Evolutionary conservation across 2,329 filamentous ascomycete genomes (phyloP), one percentile per base, ranked within the genome.

Genomic region (Macrophomina phaseolina): DNA sequence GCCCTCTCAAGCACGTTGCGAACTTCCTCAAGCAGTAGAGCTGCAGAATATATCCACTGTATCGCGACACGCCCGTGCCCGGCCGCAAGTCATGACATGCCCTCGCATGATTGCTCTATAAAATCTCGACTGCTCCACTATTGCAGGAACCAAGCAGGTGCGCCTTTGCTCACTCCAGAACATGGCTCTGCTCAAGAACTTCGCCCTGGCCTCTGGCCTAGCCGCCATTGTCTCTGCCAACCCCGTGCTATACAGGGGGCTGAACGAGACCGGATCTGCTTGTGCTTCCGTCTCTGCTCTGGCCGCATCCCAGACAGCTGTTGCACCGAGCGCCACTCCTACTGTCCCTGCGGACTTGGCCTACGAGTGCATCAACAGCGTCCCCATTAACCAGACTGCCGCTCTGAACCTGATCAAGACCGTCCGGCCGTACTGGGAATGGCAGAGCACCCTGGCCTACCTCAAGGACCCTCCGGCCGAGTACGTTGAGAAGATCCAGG

Each of bases 361-460:
- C 2, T 82, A 78, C 67, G 77, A 82, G 9, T 84, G 82, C 71
- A 73, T 83, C 51, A 78, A 75, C 58, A 79, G 74, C 53, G 77
- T 83, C 11, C 80, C 81, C 0, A 78, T 83, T 71, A 83, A 83
- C 63, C 73, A 73, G 30, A 78, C 77, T 16, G 77, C 77, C 3
- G 79, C 76, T 63, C 77, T 78, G 64, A 72, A 69, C 2, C 72
- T 83, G 42, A 69, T 84, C 52, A 70, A 77, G 7, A 76, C 76
- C 1, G 71, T 83, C 12, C 76, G 76, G 16, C 79, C 81, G 3
- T 83, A 81, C 67, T 70, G 83, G 28, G 67, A 81, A 14, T 83
- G 81, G 81, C 82, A 84, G 72, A 81, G 79, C 48, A 83, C 81
- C 3, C 72, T 81, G n/a, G 73, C 75, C 16, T 78, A 74, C 34